phyloP scores from a whole-genome alignment of 768 basidiomycete species.

The Naganishia vishniacii region DNA sequence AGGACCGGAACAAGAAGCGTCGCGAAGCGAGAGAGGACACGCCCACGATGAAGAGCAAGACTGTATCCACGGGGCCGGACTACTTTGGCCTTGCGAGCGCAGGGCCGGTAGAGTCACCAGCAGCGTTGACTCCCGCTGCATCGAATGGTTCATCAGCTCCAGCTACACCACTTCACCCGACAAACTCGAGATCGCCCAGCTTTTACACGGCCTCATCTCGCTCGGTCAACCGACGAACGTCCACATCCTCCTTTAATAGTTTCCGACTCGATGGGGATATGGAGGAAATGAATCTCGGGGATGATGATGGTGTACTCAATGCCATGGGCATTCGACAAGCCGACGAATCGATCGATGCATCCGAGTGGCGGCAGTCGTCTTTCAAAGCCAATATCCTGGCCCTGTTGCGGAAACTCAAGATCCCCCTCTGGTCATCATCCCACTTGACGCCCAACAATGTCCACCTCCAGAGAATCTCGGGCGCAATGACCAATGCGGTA shows the following conservation, averaged over 20 bases:
- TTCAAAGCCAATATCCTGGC: slow-evolving; percentile 46
- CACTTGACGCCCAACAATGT: slow-evolving; percentile 49
- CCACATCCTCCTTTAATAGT: slow-evolving; percentile 22
- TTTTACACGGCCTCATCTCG: not conserved
- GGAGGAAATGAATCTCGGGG: not conserved
- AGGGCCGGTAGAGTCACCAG: slow-evolving; percentile 17
- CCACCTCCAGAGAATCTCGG: slow-evolving; percentile 73
- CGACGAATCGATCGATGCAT: slow-evolving; percentile 15
- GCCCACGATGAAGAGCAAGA: not conserved
- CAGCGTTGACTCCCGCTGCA: slow-evolving; percentile 7
- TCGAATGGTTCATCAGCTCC: not conserved
- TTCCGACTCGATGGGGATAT: slow-evolving; percentile 22
- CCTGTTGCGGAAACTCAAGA: slow-evolving; percentile 38
- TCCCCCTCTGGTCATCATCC: slow-evolving; percentile 46
- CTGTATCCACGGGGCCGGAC: not conserved
- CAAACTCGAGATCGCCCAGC: not conserved
- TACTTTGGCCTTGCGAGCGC: slow-evolving; percentile 8
- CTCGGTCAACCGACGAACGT: not conserved
- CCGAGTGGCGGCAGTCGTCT: slow-evolving; percentile 41
- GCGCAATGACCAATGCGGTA: slow-evolving; percentile 89
- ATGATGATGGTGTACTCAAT: slow-evolving; percentile 1
- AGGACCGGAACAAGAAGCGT: slow-evolving; percentile 4
- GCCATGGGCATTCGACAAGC: slow-evolving; percentile 19
- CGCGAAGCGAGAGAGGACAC: slow-evolving; percentile 2
- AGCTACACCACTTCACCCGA: not conserved